phyloP scores from a whole-genome alignment of 148 eudicot genomes.

The Spergularia bocconei region DNA sequence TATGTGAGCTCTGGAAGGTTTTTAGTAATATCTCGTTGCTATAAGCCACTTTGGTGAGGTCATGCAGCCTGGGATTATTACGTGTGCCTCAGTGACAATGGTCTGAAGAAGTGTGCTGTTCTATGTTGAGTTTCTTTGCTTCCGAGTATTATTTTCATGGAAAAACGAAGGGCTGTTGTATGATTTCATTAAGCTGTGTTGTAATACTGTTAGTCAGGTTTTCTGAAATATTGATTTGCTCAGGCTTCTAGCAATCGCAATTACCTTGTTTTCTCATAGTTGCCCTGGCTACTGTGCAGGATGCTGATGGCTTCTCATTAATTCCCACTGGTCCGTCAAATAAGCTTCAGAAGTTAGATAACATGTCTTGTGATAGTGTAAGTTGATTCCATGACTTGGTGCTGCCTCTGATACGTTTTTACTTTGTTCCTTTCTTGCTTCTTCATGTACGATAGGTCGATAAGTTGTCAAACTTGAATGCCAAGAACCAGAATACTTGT shows the following conservation, averaged over 20 bases:
- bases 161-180: neutral
- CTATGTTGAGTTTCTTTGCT: no score
- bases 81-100: no score
- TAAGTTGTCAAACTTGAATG: neutral
- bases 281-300: conserved; percentile 37
- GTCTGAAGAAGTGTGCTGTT: no score
- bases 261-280: conserved; percentile 14
- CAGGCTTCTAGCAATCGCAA: neutral
- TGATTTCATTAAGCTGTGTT: neutral
- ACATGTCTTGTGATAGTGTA: conserved; percentile 31
- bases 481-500: neutral
- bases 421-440: neutral
- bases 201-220: neutral
- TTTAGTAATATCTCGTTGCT: no score
- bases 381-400: conserved; percentile 21
- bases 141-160: neutral
- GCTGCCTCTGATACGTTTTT: conserved; percentile 6
- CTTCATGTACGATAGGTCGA: neutral
- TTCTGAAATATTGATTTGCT: neutral
- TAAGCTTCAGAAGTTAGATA: conserved; percentile 43
- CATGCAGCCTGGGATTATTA: no score
- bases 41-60: no score
- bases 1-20: no score
- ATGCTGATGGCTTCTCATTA: conserved; percentile 24
- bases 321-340: conserved; percentile 24